Conservation (phyloP, 2,329 filamentous ascomycete genomes). For the Chrysosporium keratinophilum region DNA sequence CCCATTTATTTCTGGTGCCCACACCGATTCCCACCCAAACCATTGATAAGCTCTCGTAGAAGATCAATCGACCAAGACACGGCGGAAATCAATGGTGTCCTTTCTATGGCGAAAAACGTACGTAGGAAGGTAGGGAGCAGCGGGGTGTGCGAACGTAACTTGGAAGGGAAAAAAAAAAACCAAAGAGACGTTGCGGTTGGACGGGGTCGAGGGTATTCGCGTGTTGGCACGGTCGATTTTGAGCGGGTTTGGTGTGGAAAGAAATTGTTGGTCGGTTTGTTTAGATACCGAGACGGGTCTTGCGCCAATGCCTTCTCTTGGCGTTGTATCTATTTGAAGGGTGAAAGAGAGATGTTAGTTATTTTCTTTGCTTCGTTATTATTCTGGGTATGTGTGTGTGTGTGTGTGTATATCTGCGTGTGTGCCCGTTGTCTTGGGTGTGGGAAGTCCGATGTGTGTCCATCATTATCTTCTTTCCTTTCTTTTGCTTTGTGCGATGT, state of each 20-base stretch:
- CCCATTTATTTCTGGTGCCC: neutral
- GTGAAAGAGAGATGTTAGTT: neutral
- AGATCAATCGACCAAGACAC: neutral
- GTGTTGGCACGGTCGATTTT: neutral
- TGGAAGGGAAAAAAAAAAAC: no score
- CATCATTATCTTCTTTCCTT: neutral
- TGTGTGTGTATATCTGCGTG: no score
- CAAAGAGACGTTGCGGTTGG: neutral
- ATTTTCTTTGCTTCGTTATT: neutral
- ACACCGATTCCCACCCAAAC: neutral
- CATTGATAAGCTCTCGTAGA: neutral
- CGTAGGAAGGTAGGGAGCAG: neutral
- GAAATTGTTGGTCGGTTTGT: conserved; percentile 40
- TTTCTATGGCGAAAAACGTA: neutral
- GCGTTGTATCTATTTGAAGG: conserved; percentile 80
- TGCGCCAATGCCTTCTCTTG: conserved; percentile 99
- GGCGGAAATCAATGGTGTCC: neutral
- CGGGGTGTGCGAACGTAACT: no score
- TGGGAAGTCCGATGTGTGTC: no score
- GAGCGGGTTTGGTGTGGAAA: no score
- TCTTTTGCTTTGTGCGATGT: neutral
- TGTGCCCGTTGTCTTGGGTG: no score
- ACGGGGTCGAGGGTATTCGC: neutral
- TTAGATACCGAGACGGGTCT: conserved; percentile 99
- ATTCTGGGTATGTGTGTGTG: no score